These are phyloP conservation scores for Pythium sp. DNA, from an alignment of 352 stramenopile species.

Conservation along the genomic window DNA sequence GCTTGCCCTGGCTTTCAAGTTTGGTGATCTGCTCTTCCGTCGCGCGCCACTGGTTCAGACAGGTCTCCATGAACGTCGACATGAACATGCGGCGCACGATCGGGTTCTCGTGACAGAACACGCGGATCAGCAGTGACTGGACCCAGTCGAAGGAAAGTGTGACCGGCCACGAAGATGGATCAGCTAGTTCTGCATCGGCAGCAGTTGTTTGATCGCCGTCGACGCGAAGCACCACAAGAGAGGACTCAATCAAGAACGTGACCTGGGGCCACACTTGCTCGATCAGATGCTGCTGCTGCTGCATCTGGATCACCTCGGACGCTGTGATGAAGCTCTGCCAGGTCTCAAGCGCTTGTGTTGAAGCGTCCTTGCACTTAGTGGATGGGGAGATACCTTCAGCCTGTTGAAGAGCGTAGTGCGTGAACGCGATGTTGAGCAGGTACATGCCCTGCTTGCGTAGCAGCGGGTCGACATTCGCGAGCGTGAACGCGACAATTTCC, in stretches of 20 bases:
- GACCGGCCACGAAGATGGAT: conserved; percentile 39
- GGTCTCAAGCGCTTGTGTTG: conserved; percentile 13
- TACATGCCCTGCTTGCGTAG: conserved; percentile 70
- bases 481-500: conserved; percentile 44
- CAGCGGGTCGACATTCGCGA: conserved; percentile 50
- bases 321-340: conserved; percentile 76
- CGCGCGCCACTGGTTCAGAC: conserved; percentile 21
- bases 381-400: not conserved
- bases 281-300: conserved; percentile 80
- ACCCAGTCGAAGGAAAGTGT: conserved; percentile 74
- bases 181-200: not conserved
- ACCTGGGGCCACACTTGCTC: conserved; percentile 85
- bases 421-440: conserved; percentile 64
- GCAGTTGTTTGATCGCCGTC: not conserved
- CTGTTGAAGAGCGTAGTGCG: conserved; percentile 32
- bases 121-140: conserved; percentile 60
- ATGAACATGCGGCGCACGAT: conserved; percentile 73
- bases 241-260: conserved; percentile 38
- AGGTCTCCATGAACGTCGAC: conserved; percentile 61
- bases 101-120: conserved; percentile 78
- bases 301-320: conserved; percentile 81
- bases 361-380: conserved; percentile 8
- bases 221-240: conserved; percentile 26
- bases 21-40: conserved; percentile 8
- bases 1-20: not conserved